Evolutionary conservation across 768 basidiomycete genomes (phyloP), one percentile per base, ranked within the genome.

Genomic region (Crucibulum laeve): DNA sequence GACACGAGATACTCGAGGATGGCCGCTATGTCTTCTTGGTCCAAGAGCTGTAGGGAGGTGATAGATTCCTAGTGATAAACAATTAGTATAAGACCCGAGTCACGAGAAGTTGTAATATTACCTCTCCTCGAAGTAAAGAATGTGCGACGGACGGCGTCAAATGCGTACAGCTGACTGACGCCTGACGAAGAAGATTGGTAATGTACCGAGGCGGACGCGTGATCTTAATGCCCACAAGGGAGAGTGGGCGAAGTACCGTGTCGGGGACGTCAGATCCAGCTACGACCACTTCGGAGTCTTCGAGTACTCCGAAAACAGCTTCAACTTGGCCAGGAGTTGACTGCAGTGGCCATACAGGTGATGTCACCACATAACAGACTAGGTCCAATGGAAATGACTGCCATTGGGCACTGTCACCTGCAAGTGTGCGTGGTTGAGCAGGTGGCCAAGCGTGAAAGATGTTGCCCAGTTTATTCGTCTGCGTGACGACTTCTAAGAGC

Each of bases 391-490:
- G 64, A n/a, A 72, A 52, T 0, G 47, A 49, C 13, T 61, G 51
- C 68, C 68, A 71, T 37, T 71, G 74, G 1, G 60, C 53, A 19
- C 53, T 63, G 40, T 74, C 72, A 5, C 71, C 74, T 18, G 61
- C 57, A 18, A 63, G 55, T 3, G 60, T 51, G 1, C 40, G 34
- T 1, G 52, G 44, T 48, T 68, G 63, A 11, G 51, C 45, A 1
- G 63, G 62, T 0, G 76, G 73, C 71, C 74, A 74, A 0, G 62
- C 60, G 6, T 49, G 47, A 48, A 68, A 75, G 14, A 74, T 50
- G 15, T 69, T 49, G 2, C 44, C 32, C 5, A 57, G 40, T 0
- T 46, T 43, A 4, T 58, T 50, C 1, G 42, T 42, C 15, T 57
- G 35, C n/a, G 59, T 49, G 3, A 72, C 52, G 7, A 59, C 46